Conservation (phyloP, 305 asterid species). For the Fraxinus nigra region DNA sequence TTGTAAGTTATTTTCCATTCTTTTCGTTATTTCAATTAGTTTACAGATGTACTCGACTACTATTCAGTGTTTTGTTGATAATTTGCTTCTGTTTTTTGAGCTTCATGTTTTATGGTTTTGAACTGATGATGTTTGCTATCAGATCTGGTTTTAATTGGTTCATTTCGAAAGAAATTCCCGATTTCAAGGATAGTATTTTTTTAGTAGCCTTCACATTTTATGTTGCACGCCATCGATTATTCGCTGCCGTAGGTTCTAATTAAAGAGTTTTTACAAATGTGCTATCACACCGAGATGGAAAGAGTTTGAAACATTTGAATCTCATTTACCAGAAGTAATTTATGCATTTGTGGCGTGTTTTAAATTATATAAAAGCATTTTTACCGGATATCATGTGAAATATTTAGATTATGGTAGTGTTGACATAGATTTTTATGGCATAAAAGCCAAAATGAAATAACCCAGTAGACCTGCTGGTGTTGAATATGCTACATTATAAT, state of each 20-base stretch:
- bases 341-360: not conserved
- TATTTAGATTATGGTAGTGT: not conserved
- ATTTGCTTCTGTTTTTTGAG: slow-evolving; percentile 4
- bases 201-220: not conserved
- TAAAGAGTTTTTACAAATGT: not conserved
- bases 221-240: not conserved
- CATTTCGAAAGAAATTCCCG: not conserved
- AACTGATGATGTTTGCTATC: not conserved
- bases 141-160: not conserved
- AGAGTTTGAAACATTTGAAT: not conserved
- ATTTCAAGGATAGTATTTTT: not conserved
- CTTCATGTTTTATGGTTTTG: slow-evolving; percentile 8
- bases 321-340: not conserved
- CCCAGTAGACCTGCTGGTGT: not conserved
- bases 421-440: not conserved
- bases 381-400: not conserved
- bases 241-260: not conserved
- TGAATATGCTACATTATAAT: not conserved
- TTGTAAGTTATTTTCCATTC: slow-evolving; percentile 35
- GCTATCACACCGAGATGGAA: not conserved
- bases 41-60: not conserved
- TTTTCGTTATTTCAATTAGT: slow-evolving; percentile 11
- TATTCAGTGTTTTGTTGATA: not conserved
- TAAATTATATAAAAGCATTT: not conserved
- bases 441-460: not conserved